Evolutionary conservation across 257 asterid genomes (phyloP).

Genomic region (Nicotiana attenuata): DNA sequence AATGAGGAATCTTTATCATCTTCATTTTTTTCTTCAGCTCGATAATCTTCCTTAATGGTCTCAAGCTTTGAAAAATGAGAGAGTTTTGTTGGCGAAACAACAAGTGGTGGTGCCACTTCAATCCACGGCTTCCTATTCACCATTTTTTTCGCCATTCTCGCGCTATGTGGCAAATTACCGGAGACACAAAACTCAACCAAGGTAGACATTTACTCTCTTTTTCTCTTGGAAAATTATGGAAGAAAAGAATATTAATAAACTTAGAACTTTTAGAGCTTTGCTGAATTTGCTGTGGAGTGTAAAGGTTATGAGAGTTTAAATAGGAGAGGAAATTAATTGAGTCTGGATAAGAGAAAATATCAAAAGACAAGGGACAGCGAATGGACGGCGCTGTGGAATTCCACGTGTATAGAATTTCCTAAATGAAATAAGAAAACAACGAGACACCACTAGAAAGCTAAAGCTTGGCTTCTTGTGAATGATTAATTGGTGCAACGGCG

Average conservation of each 20-base stretch:
- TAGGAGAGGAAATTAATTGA: background rate
- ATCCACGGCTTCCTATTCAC: conserved; percentile 19
- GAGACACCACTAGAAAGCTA: background rate
- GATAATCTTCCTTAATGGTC: conserved; percentile 39
- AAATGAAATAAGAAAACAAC: background rate
- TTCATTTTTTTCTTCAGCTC: conserved; percentile 24
- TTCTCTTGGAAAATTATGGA: background rate
- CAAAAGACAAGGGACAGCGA: background rate
- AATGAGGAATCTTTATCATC: background rate
- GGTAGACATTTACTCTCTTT: background rate
- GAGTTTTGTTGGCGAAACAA: conserved; percentile 26
- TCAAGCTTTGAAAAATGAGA: conserved; percentile 44
- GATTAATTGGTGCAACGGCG: background rate
- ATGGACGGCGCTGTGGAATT: conserved; percentile 4
- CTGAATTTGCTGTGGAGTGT: background rate
- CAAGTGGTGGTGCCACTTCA: conserved; percentile 45
- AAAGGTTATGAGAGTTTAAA: conserved; percentile 4
- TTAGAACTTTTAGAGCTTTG: background rate
- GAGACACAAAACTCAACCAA: background rate
- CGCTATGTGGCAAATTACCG: background rate
- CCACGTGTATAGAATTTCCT: conserved; percentile 27
- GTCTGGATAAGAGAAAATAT: conserved; percentile 19
- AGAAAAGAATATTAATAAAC: no score
- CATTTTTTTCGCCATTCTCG: conserved; percentile 29
- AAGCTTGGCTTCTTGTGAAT: background rate